Conservation (phyloP, 2,329 filamentous ascomycete species). For the Neonectria punicea region DNA sequence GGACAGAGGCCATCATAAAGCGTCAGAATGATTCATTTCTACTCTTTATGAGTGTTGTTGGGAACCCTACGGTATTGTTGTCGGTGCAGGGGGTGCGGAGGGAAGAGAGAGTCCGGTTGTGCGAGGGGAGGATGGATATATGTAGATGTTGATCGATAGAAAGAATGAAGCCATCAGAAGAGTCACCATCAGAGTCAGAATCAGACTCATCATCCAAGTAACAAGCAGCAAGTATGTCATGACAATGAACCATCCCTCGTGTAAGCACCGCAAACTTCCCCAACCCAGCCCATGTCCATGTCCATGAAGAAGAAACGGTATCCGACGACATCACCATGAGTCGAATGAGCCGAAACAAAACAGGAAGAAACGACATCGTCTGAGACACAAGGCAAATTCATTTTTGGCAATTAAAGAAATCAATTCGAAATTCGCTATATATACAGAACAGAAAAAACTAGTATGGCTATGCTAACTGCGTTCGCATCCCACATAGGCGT, state of each 20-base stretch:
- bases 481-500: neutral
- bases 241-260: neutral
- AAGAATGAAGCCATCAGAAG: neutral
- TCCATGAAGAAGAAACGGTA: conserved; percentile 42
- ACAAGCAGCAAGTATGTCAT: neutral
- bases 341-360: conserved; percentile 27
- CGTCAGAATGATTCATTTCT: conserved; percentile 43
- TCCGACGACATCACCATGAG: conserved; percentile 41
- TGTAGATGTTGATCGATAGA: neutral
- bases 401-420: neutral
- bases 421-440: conserved; percentile 4
- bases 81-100: too few relatives aligned
- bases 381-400: conserved; percentile 11
- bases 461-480: neutral
- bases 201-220: too few relatives aligned
- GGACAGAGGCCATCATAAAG: conserved; percentile 14
- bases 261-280: conserved; percentile 1
- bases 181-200: neutral
- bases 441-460: neutral
- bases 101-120: neutral
- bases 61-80: too few relatives aligned
- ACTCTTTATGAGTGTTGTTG: conserved; percentile 21
- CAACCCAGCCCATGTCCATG: neutral
- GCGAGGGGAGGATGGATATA: neutral
- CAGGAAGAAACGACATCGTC: conserved; percentile 33